phyloP scores from a whole-genome alignment of 2,329 filamentous ascomycete genomes.

The Fusarium sp. region DNA sequence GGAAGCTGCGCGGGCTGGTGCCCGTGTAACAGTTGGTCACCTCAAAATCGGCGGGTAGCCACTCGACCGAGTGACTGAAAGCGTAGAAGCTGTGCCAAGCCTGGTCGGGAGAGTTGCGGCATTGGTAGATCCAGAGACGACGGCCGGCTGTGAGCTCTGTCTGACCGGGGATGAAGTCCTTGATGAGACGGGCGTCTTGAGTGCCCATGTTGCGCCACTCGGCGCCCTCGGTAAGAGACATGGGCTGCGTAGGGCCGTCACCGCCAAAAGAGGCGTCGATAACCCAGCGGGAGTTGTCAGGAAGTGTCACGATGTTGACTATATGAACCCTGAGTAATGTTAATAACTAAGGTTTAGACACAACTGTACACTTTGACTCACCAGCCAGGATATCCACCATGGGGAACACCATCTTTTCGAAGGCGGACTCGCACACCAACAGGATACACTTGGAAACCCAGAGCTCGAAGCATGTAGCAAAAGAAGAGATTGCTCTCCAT shows the following conservation, averaged over 20 bases:
- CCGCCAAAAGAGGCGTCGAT: slow-evolving; percentile 77
- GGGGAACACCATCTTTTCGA: slow-evolving; percentile 57
- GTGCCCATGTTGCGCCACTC: slow-evolving; percentile 66
- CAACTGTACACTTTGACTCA: slow-evolving; percentile 39
- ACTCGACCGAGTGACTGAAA: slow-evolving; percentile 75
- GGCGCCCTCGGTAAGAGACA: slow-evolving; percentile 64
- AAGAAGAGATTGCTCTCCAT: slow-evolving; percentile 72
- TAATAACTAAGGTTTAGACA: slow-evolving; percentile 31
- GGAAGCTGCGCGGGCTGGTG: slow-evolving; percentile 64
- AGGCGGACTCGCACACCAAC: slow-evolving; percentile 67
- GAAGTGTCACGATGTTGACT: slow-evolving; percentile 72
- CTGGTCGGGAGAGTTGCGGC: slow-evolving; percentile 63
- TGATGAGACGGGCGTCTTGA: slow-evolving; percentile 69
- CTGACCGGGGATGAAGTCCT: slow-evolving; percentile 64
- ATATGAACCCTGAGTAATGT: slow-evolving; percentile 64
- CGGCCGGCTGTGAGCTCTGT: slow-evolving; percentile 56
- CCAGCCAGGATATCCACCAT: slow-evolving; percentile 65
- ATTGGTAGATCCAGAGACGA: slow-evolving; percentile 75
- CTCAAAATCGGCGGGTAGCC: slow-evolving; percentile 72
- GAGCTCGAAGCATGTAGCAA: slow-evolving; percentile 63
- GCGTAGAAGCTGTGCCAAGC: slow-evolving; percentile 74
- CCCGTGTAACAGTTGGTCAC: slow-evolving; percentile 72
- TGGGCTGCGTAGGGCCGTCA: slow-evolving; percentile 70
- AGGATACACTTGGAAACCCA: slow-evolving; percentile 70
- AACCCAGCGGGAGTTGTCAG: slow-evolving; percentile 63